phyloP scores from a whole-genome alignment of 2,329 filamentous ascomycete species.

The Diaporthe amygdali region DNA sequence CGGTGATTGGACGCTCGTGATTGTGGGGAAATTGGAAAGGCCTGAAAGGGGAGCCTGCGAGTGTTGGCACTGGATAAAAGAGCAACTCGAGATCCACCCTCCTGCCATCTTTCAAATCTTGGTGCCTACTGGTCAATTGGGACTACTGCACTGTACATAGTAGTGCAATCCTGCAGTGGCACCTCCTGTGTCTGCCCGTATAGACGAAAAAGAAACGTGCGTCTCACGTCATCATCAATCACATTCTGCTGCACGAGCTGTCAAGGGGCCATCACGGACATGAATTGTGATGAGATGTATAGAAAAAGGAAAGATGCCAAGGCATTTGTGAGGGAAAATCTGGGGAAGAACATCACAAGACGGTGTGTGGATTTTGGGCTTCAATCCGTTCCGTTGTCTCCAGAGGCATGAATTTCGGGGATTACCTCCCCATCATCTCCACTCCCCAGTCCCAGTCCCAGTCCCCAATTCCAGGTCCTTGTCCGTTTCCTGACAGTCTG shows the following conservation, averaged over 20 bases:
- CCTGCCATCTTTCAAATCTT: not conserved
- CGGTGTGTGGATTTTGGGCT: not conserved
- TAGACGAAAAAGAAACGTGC: not conserved
- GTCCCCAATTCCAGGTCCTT: too few relatives aligned
- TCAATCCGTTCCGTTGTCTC: not conserved
- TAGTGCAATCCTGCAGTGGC: conserved; percentile 7
- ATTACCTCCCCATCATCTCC: not conserved
- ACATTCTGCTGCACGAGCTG: not conserved
- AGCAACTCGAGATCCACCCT: not conserved
- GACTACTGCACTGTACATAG: conserved; percentile 10
- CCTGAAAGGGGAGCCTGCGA: not conserved
- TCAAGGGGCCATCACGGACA: too few relatives aligned
- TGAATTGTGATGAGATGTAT: not conserved
- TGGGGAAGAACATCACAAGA: not conserved
- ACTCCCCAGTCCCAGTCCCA: not conserved
- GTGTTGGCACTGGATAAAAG: not conserved
- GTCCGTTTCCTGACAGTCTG: too few relatives aligned
- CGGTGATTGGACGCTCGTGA: not conserved
- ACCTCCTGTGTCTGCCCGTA: not conserved
- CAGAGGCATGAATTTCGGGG: conserved; percentile 2
- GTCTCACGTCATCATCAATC: not conserved
- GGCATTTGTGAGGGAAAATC: not conserved
- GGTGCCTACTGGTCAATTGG: not conserved
- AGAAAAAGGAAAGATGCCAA: not conserved
- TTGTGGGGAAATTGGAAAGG: conserved; percentile 14